Evolutionary conservation across 1,284 basidiomycete species (phyloP), one percentile per base, ranked within the genome.

Genomic region (Peniophora sp.): DNA sequence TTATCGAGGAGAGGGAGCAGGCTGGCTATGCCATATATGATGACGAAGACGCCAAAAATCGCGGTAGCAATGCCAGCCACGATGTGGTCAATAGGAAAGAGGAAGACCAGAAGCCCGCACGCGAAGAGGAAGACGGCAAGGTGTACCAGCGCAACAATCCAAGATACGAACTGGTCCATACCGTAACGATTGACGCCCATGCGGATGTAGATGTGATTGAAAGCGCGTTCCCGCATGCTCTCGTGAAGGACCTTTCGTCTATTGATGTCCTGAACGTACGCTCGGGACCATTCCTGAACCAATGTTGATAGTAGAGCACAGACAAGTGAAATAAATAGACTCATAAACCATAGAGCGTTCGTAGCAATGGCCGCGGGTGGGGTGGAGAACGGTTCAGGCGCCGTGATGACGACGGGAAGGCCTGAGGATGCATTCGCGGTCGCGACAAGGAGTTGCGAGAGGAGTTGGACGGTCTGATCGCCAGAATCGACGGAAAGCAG

Each of bases 51-150:
- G 12, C 64, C 39, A 6, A 71, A 56, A 48, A 69, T 55, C 3
- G 52, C 60, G n/a, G 67, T 48, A n/a, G 70, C 60, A 8, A 69
- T 51, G 49, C 63, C 61, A 23, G 62, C 65, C 34, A 73, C 60
- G 3, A 49, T 53, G 9, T 47, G 11, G 51, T 71, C 68, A 23
- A 72, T 58, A 10, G 68, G 61, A 17, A 58, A 60, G 17, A 74
- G 59, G 50, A 72, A 73, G 18, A 65, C 64, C 22, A 68, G 59
- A 11, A 74, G 62, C 10, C 70, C 72, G 2, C 64, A 65, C 36
- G 73, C 68, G 54, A 74, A 73, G 3, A 73, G 58, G 24, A 71
- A 62, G 12, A 73, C 60, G 3, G 71, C 69, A 2, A 68, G 55
- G 52, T 73, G 72, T 12, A 73, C 62, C 9, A 74, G 59, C 18